Conservation (phyloP, 2,329 filamentous ascomycete genomes). For the Aspergillus neotritici region DNA sequence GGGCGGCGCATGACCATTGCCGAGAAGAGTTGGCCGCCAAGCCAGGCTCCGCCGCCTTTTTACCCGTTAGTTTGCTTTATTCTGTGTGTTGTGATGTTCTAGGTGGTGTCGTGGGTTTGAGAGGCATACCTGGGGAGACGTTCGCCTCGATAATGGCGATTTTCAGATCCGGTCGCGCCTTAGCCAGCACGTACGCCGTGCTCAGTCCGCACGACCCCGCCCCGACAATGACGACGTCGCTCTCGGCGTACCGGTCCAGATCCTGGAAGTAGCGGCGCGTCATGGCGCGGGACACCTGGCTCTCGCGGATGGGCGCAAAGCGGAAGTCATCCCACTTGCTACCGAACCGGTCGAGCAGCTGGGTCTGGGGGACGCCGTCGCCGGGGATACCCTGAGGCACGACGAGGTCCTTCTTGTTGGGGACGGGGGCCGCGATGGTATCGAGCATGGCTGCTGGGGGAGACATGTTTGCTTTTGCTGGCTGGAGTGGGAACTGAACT, state of each 20-base stretch:
- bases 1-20: constrained; percentile 96
- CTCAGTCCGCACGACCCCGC: constrained; percentile 84
- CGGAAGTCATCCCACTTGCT: constrained; percentile 75
- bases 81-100: not conserved
- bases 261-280: constrained; percentile 88
- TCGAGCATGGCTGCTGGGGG: constrained; percentile 66
- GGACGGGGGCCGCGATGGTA: constrained; percentile 34
- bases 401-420: constrained; percentile 42
- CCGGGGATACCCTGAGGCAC: constrained; percentile 36
- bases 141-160: constrained; percentile 87
- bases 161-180: constrained; percentile 79
- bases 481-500: constrained; percentile 21
- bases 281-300: constrained; percentile 89
- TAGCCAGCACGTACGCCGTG: constrained; percentile 77
- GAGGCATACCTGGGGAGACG: constrained; percentile 61
- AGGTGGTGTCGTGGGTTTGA: not conserved
- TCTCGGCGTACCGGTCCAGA: constrained; percentile 82
- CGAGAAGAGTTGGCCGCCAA: constrained; percentile 88
- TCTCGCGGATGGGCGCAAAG: constrained; percentile 84
- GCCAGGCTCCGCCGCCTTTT: constrained; percentile 77
- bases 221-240: constrained; percentile 88
- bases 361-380: constrained; percentile 42
- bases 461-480: constrained; percentile 58
- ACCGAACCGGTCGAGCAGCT: constrained; percentile 60
- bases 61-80: constrained; percentile 4